phyloP scores from a whole-genome alignment of 257 asterid genomes.

The Nicotiana sylvestris region DNA sequence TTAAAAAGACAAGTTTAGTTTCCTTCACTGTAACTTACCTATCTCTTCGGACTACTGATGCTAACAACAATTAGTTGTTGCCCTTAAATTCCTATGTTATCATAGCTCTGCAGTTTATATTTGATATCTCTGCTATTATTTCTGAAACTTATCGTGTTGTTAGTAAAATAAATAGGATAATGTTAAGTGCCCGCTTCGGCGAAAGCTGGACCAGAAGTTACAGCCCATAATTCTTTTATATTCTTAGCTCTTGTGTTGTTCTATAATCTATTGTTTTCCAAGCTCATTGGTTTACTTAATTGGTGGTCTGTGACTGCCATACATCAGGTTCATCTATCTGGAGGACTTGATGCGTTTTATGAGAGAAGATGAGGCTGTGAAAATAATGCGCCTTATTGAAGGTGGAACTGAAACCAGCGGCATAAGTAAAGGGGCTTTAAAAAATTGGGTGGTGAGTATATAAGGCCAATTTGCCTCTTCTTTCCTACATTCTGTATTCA shows the following conservation, averaged over 20 bases:
- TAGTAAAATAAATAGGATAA: background rate
- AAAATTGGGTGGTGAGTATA: constrained; percentile 76
- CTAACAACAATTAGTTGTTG: background rate
- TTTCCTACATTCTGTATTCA: background rate
- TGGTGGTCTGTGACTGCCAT: constrained; percentile 1
- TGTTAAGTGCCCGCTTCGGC: background rate
- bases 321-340: constrained; percentile 43
- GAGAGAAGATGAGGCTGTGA: constrained; percentile 73
- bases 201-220: background rate
- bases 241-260: background rate
- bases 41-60: background rate
- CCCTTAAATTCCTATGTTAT: background rate
- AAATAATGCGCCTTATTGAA: constrained; percentile 60
- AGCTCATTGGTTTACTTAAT: background rate
- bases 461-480: constrained; percentile 2
- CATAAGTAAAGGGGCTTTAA: constrained; percentile 71
- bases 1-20: background rate
- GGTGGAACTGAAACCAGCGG: constrained; percentile 61
- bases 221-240: background rate
- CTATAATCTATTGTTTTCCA: background rate
- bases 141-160: background rate
- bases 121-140: background rate
- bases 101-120: background rate
- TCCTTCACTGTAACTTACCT: background rate
- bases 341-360: constrained; percentile 80